These are phyloP conservation scores for Sanghuangporus baumii DNA, from an alignment of 1,284 basidiomycete genomes.

Conservation along the genomic window DNA sequence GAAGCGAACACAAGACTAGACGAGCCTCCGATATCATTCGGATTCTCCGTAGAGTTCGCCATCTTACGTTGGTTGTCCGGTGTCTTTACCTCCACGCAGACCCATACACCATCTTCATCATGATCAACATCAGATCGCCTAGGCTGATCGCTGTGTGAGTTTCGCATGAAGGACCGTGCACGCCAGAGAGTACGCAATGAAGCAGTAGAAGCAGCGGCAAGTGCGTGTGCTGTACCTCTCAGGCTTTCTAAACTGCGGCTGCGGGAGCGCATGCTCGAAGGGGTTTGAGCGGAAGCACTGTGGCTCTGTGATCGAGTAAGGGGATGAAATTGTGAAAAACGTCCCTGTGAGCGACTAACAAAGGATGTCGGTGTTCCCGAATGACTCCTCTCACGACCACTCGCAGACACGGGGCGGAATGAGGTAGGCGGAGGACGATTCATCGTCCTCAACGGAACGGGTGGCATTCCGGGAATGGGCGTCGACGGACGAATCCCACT, in stretches of 20 bases:
- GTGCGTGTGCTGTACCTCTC: not conserved
- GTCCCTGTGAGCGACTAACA: not conserved
- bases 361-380: not conserved
- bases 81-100: not conserved
- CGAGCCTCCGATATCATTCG: not conserved
- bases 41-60: not conserved
- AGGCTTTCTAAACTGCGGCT: slow-evolving; percentile 6
- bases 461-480: slow-evolving; percentile 12
- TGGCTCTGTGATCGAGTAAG: not conserved
- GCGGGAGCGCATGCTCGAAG: not conserved
- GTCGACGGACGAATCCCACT: slow-evolving; percentile 13
- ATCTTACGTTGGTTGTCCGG: not conserved
- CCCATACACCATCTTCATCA: slow-evolving; percentile 2
- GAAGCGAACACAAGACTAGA: not conserved
- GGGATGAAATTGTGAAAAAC: not conserved
- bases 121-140: not conserved
- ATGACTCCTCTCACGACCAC: not conserved
- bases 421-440: slow-evolving; percentile 11
- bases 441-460: not conserved
- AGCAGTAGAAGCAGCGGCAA: slow-evolving; percentile 3
- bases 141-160: not conserved
- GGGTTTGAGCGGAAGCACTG: not conserved
- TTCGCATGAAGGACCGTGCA: not conserved
- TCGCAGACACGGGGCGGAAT: slow-evolving; percentile 3
- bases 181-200: slow-evolving; percentile 1